Conservation (phyloP, 345 rosid species). For the Linum lewisii region DNA sequence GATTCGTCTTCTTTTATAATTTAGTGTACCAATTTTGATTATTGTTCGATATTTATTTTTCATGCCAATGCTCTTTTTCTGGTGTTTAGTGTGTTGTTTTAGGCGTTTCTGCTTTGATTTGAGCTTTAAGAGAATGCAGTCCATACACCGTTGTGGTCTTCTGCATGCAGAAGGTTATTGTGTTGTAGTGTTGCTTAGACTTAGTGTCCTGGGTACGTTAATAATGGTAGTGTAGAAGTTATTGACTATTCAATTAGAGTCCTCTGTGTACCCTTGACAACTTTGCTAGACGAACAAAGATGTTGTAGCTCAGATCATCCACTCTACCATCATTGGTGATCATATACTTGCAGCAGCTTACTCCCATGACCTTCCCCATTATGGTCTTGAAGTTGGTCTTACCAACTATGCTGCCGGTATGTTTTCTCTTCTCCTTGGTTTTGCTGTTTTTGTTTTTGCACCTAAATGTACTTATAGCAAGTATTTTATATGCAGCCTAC, state of each 20-base stretch:
- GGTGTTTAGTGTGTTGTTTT: background rate
- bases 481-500: conserved; percentile 31
- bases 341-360: conserved; percentile 56
- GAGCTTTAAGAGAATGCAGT: background rate
- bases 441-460: background rate
- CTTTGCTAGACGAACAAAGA: conserved; percentile 53
- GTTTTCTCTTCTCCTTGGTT: background rate
- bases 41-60: conserved; percentile 68
- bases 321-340: conserved; percentile 54
- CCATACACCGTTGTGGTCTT: background rate
- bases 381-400: conserved; percentile 62
- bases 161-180: too few species aligned
- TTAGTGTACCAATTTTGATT: background rate
- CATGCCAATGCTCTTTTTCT: background rate
- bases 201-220: too few species aligned
- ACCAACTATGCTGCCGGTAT: conserved; percentile 72
- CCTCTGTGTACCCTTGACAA: conserved; percentile 12
- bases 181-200: background rate
- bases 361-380: conserved; percentile 49
- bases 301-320: conserved; percentile 43
- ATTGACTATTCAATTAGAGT: background rate
- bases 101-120: too few species aligned
- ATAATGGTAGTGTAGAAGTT: too few species aligned
- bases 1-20: background rate
- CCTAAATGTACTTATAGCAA: background rate